A percentile compares a stretch with the other conserved stretches of the same genome.
Evolutionary conservation across 1,284 basidiomycete genomes (phyloP).

Genomic region (Melampsora larici-populina): DNA sequence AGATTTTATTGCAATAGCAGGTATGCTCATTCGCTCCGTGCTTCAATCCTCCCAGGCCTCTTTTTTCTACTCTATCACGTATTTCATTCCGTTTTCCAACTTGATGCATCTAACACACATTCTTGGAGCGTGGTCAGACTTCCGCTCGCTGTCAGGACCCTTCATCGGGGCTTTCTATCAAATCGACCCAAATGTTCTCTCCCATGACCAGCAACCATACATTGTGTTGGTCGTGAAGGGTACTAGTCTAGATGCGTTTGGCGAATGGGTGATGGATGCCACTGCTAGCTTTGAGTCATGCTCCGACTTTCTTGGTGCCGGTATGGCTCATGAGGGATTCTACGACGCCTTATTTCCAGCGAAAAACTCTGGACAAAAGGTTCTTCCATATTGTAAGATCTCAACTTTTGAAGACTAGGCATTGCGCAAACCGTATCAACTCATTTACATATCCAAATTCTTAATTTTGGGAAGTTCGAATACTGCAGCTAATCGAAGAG

Average conservation of each 20-base stretch:
- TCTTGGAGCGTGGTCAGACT: conserved; percentile 8
- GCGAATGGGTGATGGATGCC: conserved; percentile 31
- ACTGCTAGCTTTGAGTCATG: conserved; percentile 24
- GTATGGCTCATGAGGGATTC: conserved; percentile 36
- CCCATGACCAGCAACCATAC: conserved; percentile 31
- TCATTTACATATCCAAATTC: background rate
- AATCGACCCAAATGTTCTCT: conserved; percentile 3
- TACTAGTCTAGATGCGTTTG: conserved; percentile 28
- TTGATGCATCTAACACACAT: background rate
- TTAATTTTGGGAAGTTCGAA: background rate
- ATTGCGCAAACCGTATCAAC: background rate
- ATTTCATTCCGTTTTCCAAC: no score
- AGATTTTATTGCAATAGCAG: conserved; percentile 24
- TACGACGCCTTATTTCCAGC: conserved; percentile 34
- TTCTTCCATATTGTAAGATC: conserved; percentile 21
- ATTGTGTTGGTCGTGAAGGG: conserved; percentile 28
- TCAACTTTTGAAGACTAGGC: background rate
- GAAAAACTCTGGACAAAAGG: conserved; percentile 6
- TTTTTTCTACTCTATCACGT: no score
- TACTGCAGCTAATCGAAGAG: conserved; percentile 28
- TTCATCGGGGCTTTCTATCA: conserved; percentile 36
- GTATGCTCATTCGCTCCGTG: no score
- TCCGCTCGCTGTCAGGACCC: conserved; percentile 22
- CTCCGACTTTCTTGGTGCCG: conserved; percentile 24
- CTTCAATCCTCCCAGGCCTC: no score